These are phyloP conservation scores for Alliaria petiolata DNA, from an alignment of 345 rosid genomes.

Conservation along the genomic window DNA sequence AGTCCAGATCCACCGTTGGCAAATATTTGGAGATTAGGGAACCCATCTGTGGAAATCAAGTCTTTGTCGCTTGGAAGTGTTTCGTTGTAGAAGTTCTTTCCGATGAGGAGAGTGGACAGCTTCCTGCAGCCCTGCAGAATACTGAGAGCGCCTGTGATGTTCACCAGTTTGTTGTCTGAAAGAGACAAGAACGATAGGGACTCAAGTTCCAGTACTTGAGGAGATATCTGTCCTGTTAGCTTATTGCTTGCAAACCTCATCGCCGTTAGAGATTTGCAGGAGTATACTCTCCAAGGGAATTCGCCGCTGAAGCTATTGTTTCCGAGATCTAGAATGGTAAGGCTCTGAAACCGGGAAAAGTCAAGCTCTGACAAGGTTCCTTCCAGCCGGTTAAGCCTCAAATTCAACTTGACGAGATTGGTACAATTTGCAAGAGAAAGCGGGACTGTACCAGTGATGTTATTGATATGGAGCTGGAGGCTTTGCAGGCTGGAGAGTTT, in stretches of 20 bases:
- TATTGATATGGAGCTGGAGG: conserved; percentile 61
- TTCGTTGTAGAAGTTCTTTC: conserved; percentile 48
- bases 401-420: conserved; percentile 47
- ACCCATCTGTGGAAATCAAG: conserved; percentile 38
- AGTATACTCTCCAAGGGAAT: conserved; percentile 59
- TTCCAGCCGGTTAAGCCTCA: conserved; percentile 55
- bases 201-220: conserved; percentile 47
- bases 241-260: conserved; percentile 64
- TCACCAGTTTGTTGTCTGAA: conserved; percentile 56
- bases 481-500: conserved; percentile 44
- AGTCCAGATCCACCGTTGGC: conserved; percentile 55
- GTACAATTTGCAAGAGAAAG: conserved; percentile 52
- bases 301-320: conserved; percentile 66
- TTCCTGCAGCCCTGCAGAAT: conserved; percentile 56
- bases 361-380: conserved; percentile 54
- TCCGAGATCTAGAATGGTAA: conserved; percentile 69
- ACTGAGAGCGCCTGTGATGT: conserved; percentile 60
- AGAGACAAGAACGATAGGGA: conserved; percentile 60
- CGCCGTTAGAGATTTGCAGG: conserved; percentile 61
- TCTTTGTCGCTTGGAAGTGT: conserved; percentile 39
- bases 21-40: conserved; percentile 56
- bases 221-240: conserved; percentile 51
- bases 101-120: conserved; percentile 52
- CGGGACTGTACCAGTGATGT: conserved; percentile 56
- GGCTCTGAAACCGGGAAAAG: conserved; percentile 51